phyloP scores from a whole-genome alignment of 306 rosid genomes.

The Styphnolobium japonicum region DNA sequence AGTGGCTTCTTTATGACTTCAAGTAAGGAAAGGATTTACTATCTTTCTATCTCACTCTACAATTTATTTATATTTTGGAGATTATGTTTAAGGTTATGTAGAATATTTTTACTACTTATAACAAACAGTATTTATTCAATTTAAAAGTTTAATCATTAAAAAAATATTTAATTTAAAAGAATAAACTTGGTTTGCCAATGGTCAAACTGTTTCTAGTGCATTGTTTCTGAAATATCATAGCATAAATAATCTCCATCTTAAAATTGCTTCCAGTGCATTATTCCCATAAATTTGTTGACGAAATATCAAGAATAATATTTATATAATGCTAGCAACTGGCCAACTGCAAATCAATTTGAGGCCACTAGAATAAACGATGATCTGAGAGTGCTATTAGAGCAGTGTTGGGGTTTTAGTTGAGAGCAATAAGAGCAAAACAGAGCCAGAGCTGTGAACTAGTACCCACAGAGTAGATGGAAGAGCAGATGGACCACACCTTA shows the following conservation, averaged over 20 bases:
- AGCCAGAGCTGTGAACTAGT: background rate
- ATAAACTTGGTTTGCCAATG: background rate
- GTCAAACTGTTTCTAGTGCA: background rate
- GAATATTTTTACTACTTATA: too few species aligned
- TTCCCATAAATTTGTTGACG: background rate
- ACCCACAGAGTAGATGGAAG: background rate
- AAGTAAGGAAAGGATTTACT: background rate
- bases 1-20: background rate
- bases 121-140: too few species aligned
- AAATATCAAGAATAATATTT: background rate
- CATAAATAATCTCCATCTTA: background rate
- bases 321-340: background rate
- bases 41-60: background rate
- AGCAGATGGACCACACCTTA: constrained; percentile 13
- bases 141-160: background rate
- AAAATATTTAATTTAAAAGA: background rate
- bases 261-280: background rate
- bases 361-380: background rate
- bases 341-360: background rate
- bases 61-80: background rate
- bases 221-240: background rate
- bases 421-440: constrained; percentile 19
- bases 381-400: background rate
- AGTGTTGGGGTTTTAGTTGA: background rate
- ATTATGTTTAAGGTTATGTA: background rate